Base-by-base conservation (phyloP, 345 rosid species). In the Bruguiera parviflora region DNA sequence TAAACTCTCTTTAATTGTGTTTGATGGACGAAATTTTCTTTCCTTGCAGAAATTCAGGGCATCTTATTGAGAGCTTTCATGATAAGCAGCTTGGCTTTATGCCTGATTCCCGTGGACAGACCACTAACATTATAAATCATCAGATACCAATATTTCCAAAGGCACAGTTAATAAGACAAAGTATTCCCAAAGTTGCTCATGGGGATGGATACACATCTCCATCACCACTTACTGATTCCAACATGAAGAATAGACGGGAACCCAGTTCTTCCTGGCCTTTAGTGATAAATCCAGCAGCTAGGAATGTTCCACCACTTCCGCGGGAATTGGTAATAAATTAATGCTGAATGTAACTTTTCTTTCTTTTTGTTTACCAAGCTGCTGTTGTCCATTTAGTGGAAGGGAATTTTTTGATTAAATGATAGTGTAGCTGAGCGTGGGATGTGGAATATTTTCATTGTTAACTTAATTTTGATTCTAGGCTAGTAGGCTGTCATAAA, bases 311-410 rank as follows among this genome's bases (percentile, higher is more conserved):
- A 63, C 31, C 73, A 58, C 64, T 62, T 28, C 69, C 47, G 0
- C 69, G 51, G 74, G 79, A 79, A 73, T 37, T 69, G 85, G 85
- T 81, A 76, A 74, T 35, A 29, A 60, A 13, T 4, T 43, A 43
- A 43, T 43, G 52, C 20, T 47, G 0, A 49, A 2, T 31, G 47
- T 8, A 53, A 35, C 57, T 59, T 31, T 64, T 51, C 24, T 46
- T 57, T 47, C 51, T 56, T 69, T 65, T 53, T 47, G 52, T 57
- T 61, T 55, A 33, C 27, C 15, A 58, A 37, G 19, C 25, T 68
- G 31, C 43, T 58, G 15, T 31, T 53, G 60, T 52, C 18, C 29
- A 11, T 32, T 21, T 65, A 19, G 18, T n/a, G 25, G 28, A 33
- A 43, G 49, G 37, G 53, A 39, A 46, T 64, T 43, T 43, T 43